phyloP scores from a whole-genome alignment of 805 yeast genomes.

The Cyberlindnera bimundalis region DNA sequence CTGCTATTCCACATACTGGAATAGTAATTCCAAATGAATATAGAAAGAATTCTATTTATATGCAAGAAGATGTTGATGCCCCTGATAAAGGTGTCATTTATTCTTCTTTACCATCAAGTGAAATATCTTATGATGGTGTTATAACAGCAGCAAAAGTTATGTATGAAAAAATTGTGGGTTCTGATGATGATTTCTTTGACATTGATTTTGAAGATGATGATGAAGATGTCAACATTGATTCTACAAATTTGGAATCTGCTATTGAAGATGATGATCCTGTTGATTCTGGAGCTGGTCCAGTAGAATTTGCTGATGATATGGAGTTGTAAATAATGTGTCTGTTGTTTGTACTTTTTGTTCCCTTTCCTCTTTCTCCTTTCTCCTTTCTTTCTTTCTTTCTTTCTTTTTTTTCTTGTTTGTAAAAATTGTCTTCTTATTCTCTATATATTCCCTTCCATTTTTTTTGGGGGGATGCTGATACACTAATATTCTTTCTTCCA shows the following conservation, averaged over 20 bases:
- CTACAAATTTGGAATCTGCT: conserved; percentile 25
- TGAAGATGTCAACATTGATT: conserved; percentile 36
- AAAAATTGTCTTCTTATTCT: neutral
- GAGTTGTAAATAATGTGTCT: conserved; percentile 18
- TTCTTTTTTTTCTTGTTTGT: too few relatives aligned
- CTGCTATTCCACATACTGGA: conserved; percentile 55
- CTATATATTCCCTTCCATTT: neutral
- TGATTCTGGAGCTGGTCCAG: conserved; percentile 28
- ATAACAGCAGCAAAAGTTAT: conserved; percentile 75
- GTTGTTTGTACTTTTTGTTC: neutral
- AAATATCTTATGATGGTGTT: conserved; percentile 88
- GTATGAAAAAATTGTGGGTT: conserved; percentile 79
- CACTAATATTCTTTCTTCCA: conserved; percentile 1
- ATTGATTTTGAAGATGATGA: conserved; percentile 92
- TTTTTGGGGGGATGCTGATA: neutral
- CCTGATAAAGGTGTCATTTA: conserved; percentile 47
- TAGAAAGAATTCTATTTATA: conserved; percentile 31
- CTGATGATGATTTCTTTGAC: conserved; percentile 94
- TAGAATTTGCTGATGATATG: conserved; percentile 38
- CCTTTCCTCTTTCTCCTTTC: neutral
- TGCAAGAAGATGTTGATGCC: conserved; percentile 27
- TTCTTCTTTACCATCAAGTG: conserved; percentile 73
- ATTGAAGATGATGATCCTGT: conserved; percentile 22
- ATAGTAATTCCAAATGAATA: conserved; percentile 43
- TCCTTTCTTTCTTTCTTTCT: neutral